A percentile compares a stretch with the other conserved stretches of the same genome.
phyloP scores from a whole-genome alignment of 129 eudicot species.

The Erigeron canadensis region DNA sequence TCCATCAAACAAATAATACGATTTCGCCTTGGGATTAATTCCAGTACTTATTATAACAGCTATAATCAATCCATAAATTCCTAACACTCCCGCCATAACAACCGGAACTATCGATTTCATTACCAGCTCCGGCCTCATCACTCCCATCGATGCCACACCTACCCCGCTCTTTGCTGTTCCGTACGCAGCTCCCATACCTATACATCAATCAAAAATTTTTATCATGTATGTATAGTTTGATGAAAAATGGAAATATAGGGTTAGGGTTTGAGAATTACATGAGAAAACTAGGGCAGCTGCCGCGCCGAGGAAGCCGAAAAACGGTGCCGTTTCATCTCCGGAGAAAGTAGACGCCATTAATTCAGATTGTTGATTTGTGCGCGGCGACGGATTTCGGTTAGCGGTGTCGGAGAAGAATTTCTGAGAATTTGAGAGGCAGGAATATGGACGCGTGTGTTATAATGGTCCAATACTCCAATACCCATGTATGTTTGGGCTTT shows the following conservation, averaged over 20 bases:
- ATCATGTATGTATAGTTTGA: no score
- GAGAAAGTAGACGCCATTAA: slow-evolving; percentile 38
- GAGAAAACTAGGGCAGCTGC: slow-evolving; percentile 35
- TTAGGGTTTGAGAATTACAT: slow-evolving; percentile 23
- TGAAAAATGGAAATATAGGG: not conserved
- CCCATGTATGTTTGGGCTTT: not conserved
- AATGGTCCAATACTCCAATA: no score
- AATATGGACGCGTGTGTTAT: not conserved
- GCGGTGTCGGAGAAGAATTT: slow-evolving; percentile 26
- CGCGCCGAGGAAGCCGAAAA: slow-evolving; percentile 1
- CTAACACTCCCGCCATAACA: slow-evolving; percentile 54
- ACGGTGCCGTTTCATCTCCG: slow-evolving; percentile 57
- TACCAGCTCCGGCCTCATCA: slow-evolving; percentile 53
- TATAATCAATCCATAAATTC: slow-evolving; percentile 51
- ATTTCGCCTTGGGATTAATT: slow-evolving; percentile 41
- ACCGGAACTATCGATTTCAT: slow-evolving; percentile 55
- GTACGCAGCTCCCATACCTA: slow-evolving; percentile 35
- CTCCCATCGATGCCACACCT: slow-evolving; percentile 56
- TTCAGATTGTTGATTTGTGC: not conserved
- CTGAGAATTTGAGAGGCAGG: not conserved
- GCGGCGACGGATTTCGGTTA: not conserved
- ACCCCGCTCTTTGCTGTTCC: slow-evolving; percentile 37
- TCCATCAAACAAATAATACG: slow-evolving; percentile 43
- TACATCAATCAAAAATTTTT: not conserved
- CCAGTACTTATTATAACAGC: slow-evolving; percentile 50